These are phyloP conservation scores for Nematocida ironsii DNA, from an alignment of 371 early-diverging fungal species.

Conservation along the genomic window DNA sequence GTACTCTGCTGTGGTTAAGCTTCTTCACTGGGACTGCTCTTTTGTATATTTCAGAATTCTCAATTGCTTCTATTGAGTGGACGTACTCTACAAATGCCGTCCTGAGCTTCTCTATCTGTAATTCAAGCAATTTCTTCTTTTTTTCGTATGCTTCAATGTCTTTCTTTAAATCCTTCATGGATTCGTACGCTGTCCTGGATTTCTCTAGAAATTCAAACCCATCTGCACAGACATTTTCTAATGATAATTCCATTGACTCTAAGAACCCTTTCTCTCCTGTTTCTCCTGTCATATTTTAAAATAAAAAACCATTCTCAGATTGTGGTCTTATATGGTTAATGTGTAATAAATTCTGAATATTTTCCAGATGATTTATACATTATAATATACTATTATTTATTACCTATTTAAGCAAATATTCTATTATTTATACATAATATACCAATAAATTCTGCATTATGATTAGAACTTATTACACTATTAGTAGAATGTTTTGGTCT, in stretches of 20 bases:
- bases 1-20: constrained; percentile 47
- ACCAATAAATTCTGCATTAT: too few species aligned
- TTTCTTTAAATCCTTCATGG: constrained; percentile 31
- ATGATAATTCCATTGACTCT: background rate
- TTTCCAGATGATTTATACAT: too few species aligned
- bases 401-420: too few species aligned
- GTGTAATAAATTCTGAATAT: too few species aligned
- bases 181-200: constrained; percentile 23
- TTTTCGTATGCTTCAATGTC: constrained; percentile 35
- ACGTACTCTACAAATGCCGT: constrained; percentile 33
- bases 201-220: constrained; percentile 24
- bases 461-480: too few species aligned
- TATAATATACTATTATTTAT: too few species aligned
- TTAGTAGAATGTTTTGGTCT: too few species aligned
- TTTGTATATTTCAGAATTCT: constrained; percentile 33
- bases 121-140: constrained; percentile 42
- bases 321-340: too few species aligned
- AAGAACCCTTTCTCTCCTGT: background rate
- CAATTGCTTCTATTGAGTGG: constrained; percentile 44
- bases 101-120: constrained; percentile 35
- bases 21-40: constrained; percentile 7
- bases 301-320: constrained; percentile 18
- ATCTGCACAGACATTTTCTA: constrained; percentile 25
- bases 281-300: constrained; percentile 1
- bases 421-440: too few species aligned